Base-by-base conservation (phyloP, 139 green algal genomes). In the Nannochloris sp. region DNA sequence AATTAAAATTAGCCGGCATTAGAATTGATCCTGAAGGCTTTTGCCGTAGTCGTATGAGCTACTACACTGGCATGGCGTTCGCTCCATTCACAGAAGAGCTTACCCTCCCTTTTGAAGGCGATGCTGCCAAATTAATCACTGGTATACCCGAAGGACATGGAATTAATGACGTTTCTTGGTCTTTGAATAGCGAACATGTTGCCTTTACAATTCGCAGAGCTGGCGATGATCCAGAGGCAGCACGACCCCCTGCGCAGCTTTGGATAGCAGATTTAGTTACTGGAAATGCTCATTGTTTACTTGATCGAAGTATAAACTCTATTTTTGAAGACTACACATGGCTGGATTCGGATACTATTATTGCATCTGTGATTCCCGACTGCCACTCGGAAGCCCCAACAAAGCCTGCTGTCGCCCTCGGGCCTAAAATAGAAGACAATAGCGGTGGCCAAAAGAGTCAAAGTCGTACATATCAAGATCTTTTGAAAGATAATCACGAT, bases 1-100 rank as follows among this genome's bases (percentile, higher is more conserved):
- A 99, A 74, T 78, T 97, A 14, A 97, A 97, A 75, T 84, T 99
- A 37, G 93, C 80, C 61, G 88, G 87, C 19, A 35, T 99, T 29
- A 81, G 91, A 33, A 82, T 99, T 34, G 93, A 99, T 66, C 77
- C 87, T 0, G 82, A 89, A 10, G 67, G 83, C 25, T 90, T 87
- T 61, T 80, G 79, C 1, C 69, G 84, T 27, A 87, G 68, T 59
- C 83, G 92, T 35, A 95, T 97, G 87, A 55, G 65, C 33, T 82
- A 94, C 75, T 84, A 85, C 64, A 82, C 61, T 4, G 71, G 58
- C 23, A 53, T 86, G 44, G 58, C 69, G 8, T 45, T 83, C 10
- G 65, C 80, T 1, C 23, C 68, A 6, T 64, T 80, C 30, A 74
- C 64, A 3, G 67, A 83, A 15, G 58, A 73, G 33, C 31, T 76